Conservation (phyloP, 805 yeast species). For the Saccharomyces paradoxus region DNA sequence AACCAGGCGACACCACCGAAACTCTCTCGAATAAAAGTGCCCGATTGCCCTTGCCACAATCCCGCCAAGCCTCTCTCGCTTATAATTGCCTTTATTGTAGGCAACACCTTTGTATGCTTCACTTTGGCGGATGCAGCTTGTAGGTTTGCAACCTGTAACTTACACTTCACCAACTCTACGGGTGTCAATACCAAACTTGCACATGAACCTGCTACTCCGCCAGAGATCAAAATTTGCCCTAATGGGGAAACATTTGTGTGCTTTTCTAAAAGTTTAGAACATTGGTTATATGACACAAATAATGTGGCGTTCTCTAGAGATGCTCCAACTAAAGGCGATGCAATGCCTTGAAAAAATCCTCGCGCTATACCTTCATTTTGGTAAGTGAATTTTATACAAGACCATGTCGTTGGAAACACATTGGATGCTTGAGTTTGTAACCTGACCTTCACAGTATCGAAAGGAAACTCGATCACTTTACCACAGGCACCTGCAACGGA, state of each 20-base stretch:
- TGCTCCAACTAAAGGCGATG: slow-evolving; percentile 82
- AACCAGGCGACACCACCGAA: slow-evolving; percentile 94
- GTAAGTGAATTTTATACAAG: slow-evolving; percentile 57
- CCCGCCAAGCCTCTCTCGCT: slow-evolving; percentile 55
- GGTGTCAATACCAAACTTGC: slow-evolving; percentile 86
- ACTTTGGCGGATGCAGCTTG: slow-evolving; percentile 21
- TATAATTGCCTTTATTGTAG: slow-evolving; percentile 37
- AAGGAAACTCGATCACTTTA: slow-evolving; percentile 81
- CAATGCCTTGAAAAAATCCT: slow-evolving; percentile 73
- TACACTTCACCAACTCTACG: slow-evolving; percentile 83
- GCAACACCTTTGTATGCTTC: slow-evolving; percentile 28
- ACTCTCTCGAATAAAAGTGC: slow-evolving; percentile 74
- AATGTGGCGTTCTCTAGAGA: slow-evolving; percentile 80
- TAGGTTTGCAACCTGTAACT: slow-evolving; percentile 57
- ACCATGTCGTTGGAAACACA: slow-evolving; percentile 48
- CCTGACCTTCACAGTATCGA: slow-evolving; percentile 86
- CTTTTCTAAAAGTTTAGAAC: slow-evolving; percentile 33
- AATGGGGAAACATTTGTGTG: slow-evolving; percentile 30
- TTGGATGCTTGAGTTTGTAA: slow-evolving; percentile 67
- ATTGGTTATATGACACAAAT: slow-evolving; percentile 54
- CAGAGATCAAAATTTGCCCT: slow-evolving; percentile 49
- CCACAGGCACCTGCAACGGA: slow-evolving; percentile 70
- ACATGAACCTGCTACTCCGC: slow-evolving; percentile 73
- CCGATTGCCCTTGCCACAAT: slow-evolving; percentile 79
- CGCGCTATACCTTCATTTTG: slow-evolving; percentile 54